Base-by-base conservation (phyloP, 1,139 yeast species). In the Candida gigantensis region DNA sequence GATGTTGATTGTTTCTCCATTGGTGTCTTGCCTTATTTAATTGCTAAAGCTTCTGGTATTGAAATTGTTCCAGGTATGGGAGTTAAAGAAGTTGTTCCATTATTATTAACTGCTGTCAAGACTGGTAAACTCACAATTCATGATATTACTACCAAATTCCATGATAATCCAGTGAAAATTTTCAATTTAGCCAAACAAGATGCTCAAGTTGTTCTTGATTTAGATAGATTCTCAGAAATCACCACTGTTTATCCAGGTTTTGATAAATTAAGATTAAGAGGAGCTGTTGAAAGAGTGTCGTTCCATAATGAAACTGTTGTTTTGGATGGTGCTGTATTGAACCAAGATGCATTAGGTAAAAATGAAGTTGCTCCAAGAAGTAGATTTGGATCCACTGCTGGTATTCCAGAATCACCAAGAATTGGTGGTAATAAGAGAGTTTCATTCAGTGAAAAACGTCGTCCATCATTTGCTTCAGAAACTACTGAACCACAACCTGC, bases 211-310 rank as follows among this genome's bases (percentile, higher is more conserved):
- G 97, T 89, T 62, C 67, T 90, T 46, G 95, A 89, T 57, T 65
- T 87, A 51, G 97, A 88, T 62, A 77, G 95, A 59, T 59, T 66
- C 24, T 68, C 68, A 5, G 53, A 74, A 45, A 66, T 69, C 44
- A 54, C 19, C 48, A 67, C 28, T 51, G 63, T 71, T 40, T 78
- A 80, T 76, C 68, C 82, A 38, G 82, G 84, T 43, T 71, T 76
- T 51, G 58, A 62, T 38, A 63, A 68, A 52, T 65, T 69, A 48
- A 66, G 71, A 36, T 69, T 85, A 55, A 72, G 68, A 45, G 97
- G 97, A 45, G 81, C 87, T 49, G 83, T 92, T 53, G 96, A 88
- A 64, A 80, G 97, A 59, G 97, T 92, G 37, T 75, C 82, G 46
- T 72, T 86, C 60, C 79, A 81, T 49, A 83, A 80, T 45, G 82